Percentiles rank a stretch among this genome's conserved stretches.
phyloP scores from a whole-genome alignment of 2,329 filamentous ascomycete genomes.

The Scedosporium boydii region DNA sequence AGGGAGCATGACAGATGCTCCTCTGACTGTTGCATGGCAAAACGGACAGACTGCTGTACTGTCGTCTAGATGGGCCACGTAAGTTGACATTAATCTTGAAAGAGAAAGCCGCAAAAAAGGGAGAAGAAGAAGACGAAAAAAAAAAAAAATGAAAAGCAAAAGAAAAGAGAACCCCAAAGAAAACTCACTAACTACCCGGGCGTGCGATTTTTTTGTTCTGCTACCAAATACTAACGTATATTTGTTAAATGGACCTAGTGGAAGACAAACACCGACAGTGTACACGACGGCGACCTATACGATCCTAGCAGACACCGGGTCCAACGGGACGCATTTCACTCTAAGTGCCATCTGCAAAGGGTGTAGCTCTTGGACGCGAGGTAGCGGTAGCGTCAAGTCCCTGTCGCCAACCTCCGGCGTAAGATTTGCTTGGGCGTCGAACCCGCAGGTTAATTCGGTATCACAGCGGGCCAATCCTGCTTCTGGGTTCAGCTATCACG shows the following conservation, averaged over 20 bases:
- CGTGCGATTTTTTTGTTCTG: no score
- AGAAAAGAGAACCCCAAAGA: background rate
- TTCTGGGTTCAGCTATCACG: background rate
- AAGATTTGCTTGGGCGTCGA: background rate
- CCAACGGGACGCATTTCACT: slow-evolving; percentile 30
- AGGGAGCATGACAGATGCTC: slow-evolving; percentile 11
- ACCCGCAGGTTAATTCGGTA: background rate
- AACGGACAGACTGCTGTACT: slow-evolving; percentile 2
- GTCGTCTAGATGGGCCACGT: slow-evolving; percentile 5
- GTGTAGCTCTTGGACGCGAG: slow-evolving; percentile 22
- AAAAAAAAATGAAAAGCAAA: no score
- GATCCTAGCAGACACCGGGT: slow-evolving; percentile 20
- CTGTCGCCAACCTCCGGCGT: background rate
- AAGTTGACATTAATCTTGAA: background rate
- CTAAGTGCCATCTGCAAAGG: slow-evolving; percentile 29
- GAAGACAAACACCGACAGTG: slow-evolving; percentile 20
- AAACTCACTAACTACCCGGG: no score
- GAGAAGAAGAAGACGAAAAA: background rate
- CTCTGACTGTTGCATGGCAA: slow-evolving; percentile 11
- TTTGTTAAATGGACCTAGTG: slow-evolving; percentile 9
- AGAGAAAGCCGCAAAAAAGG: no score
- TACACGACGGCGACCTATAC: slow-evolving; percentile 24
- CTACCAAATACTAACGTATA: background rate
- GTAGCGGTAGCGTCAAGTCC: background rate
- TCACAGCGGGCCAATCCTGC: background rate